Evolutionary conservation across 139 green algal genomes (phyloP).

Genomic region (Chlamydomonas sp.): DNA sequence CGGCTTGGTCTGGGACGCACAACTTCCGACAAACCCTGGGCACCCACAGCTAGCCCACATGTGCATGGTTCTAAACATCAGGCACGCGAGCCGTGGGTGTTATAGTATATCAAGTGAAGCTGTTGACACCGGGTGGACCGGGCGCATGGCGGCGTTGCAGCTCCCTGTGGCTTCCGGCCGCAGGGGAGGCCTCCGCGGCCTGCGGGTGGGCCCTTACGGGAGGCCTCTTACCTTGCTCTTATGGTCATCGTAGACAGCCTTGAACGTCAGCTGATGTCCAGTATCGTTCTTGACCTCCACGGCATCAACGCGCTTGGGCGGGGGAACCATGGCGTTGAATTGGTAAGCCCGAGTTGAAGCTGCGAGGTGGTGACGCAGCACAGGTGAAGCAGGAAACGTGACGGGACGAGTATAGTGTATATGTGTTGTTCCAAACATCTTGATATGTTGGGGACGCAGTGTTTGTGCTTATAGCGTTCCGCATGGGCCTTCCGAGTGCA

Average conservation of each 20-base stretch:
- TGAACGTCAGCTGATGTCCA: background rate
- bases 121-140: too few species aligned
- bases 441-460: too few species aligned
- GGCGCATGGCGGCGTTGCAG: too few species aligned
- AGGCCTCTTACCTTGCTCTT: slow-evolving; percentile 4
- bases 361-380: background rate
- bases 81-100: background rate
- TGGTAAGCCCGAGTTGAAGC: background rate
- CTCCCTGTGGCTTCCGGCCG: too few species aligned
- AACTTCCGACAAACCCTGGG: background rate
- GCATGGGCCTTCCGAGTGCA: too few species aligned
- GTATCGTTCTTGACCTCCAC: slow-evolving; percentile 18
- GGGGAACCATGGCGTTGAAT: background rate
- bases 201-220: background rate
- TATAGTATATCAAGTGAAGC: background rate
- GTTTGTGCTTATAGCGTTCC: too few species aligned
- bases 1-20: too few species aligned
- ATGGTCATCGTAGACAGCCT: slow-evolving; percentile 16
- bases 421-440: too few species aligned
- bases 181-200: background rate
- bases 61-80: too few species aligned
- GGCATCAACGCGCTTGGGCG: slow-evolving; percentile 22
- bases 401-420: too few species aligned
- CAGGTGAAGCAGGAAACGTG: too few species aligned
- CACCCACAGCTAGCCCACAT: too few species aligned